Evolutionary conservation across 1,284 basidiomycete genomes (phyloP).

Genomic region (Puccinia triticina): DNA sequence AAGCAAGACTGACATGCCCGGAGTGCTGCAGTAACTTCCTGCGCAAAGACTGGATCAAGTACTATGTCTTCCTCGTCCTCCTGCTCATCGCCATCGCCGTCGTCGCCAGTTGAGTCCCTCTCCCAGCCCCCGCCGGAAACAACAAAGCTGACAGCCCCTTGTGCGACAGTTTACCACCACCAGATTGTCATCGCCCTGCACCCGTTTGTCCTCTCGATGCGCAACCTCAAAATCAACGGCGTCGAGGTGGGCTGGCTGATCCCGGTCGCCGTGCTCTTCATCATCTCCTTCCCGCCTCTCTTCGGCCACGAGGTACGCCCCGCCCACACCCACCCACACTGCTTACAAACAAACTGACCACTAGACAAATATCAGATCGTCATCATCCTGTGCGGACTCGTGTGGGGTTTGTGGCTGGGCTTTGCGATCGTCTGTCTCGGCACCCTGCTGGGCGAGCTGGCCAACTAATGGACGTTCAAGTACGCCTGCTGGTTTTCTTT

Average conservation of each 20-base stretch:
- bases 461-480: conserved; percentile 60
- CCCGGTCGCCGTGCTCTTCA: conserved; percentile 60
- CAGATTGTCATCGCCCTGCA: conserved; percentile 30
- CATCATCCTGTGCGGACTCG: conserved; percentile 59
- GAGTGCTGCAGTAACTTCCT: conserved; percentile 30
- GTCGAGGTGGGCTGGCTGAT: conserved; percentile 58
- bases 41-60: conserved; percentile 38
- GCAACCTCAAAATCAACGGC: conserved; percentile 23
- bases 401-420: conserved; percentile 61
- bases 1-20: too few relatives aligned
- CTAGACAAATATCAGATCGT: conserved; percentile 53
- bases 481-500: conserved; percentile 60
- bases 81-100: not conserved
- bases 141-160: too few relatives aligned
- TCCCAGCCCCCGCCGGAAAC: too few relatives aligned
- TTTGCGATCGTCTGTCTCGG: conserved; percentile 59
- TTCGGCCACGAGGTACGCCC: conserved; percentile 59
- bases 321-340: too few relatives aligned
- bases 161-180: conserved; percentile 45
- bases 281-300: conserved; percentile 62
- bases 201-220: conserved; percentile 5
- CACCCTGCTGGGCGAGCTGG: conserved; percentile 58
- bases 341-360: too few relatives aligned
- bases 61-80: not conserved
- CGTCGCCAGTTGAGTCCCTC: conserved; percentile 15